Conservation (phyloP, 306 rosid genomes). For the Hippophae gyantsensis region DNA sequence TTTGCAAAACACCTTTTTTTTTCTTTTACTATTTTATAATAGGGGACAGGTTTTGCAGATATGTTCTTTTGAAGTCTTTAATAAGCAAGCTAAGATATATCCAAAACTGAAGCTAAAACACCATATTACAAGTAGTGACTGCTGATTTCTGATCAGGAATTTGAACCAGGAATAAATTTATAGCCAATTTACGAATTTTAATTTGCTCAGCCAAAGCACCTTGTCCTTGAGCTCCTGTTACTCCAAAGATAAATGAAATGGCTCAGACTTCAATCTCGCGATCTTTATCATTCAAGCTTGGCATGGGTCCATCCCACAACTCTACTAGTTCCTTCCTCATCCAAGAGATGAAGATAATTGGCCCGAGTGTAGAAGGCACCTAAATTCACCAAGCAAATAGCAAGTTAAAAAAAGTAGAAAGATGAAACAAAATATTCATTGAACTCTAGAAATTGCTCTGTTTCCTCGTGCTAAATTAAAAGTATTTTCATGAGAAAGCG, state of each 20-base stretch:
- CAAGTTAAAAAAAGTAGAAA: background rate
- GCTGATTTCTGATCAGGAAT: conserved; percentile 10
- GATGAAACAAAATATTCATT: background rate
- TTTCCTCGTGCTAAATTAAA: no score
- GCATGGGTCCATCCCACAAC: conserved; percentile 77
- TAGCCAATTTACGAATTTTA: conserved; percentile 53
- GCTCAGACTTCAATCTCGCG: conserved; percentile 60
- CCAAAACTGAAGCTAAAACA: no score
- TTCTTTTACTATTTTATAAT: no score
- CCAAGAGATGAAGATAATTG: conserved; percentile 66
- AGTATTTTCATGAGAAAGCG: no score
- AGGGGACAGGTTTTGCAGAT: no score
- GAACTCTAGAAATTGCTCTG: background rate
- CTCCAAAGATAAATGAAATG: conserved; percentile 2
- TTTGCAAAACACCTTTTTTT: no score
- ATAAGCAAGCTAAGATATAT: no score
- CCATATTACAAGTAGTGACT: no score
- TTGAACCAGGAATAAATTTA: conserved; percentile 22
- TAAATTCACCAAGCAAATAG: conserved; percentile 22
- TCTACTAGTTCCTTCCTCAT: conserved; percentile 68
- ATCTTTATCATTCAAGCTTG: conserved; percentile 52
- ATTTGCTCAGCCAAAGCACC: conserved; percentile 16
- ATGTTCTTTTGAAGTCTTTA: no score
- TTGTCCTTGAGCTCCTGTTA: conserved; percentile 2
- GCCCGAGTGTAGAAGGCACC: conserved; percentile 97